Evolutionary conservation across 1,284 basidiomycete genomes (phyloP).

Genomic region (Ustilago hordei): DNA sequence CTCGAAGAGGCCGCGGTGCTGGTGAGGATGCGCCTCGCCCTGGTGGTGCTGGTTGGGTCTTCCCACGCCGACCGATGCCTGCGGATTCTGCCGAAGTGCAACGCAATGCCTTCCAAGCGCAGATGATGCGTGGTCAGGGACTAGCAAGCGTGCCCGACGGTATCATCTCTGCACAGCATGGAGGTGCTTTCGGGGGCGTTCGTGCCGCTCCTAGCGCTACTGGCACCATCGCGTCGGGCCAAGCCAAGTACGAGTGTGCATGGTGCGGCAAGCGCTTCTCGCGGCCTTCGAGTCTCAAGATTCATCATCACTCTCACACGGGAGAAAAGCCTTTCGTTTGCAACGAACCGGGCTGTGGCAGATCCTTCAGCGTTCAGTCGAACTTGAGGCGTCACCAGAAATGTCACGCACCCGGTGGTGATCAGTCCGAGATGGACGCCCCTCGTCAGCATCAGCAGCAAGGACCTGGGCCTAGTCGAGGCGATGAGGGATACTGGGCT

Average conservation of each 20-base stretch:
- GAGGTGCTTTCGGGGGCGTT: conserved; percentile 33
- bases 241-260: conserved; percentile 64
- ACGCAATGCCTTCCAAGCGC: conserved; percentile 45
- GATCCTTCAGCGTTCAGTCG: conserved; percentile 66
- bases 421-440: conserved; percentile 33
- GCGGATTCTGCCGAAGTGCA: conserved; percentile 43
- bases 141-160: conserved; percentile 42
- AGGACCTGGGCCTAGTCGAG: conserved; percentile 22
- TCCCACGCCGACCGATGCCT: conserved; percentile 44
- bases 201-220: conserved; percentile 36
- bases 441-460: conserved; percentile 36
- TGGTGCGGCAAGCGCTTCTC: conserved; percentile 67
- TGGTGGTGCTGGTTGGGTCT: conserved; percentile 51
- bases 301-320: conserved; percentile 67
- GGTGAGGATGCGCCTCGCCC: conserved; percentile 35
- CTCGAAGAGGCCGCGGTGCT: conserved; percentile 40
- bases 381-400: conserved; percentile 67
- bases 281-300: conserved; percentile 64
- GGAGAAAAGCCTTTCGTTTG: conserved; percentile 68
- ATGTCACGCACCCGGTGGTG: conserved; percentile 51
- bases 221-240: conserved; percentile 48
- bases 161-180: conserved; percentile 42
- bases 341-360: conserved; percentile 62
- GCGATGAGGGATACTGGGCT: conserved; percentile 35
- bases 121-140: conserved; percentile 43